These are phyloP conservation scores for Aspergillus avenaceus DNA, from an alignment of 495 filamentous ascomycete species.

Conservation along the genomic window DNA sequence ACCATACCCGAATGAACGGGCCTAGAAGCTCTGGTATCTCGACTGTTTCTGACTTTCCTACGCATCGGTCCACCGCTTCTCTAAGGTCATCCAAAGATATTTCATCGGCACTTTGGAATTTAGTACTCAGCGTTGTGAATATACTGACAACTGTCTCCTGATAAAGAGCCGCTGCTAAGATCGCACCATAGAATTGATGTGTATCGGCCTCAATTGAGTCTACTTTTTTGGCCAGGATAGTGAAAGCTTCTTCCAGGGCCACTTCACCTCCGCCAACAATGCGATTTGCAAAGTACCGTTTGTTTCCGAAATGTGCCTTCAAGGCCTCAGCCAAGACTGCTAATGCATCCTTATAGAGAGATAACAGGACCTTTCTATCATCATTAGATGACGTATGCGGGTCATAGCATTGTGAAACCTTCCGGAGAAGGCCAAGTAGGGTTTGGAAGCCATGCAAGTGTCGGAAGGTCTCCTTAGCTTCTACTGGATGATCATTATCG, in stretches of 20 bases:
- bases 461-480: constrained; percentile 75
- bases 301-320: constrained; percentile 78
- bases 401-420: constrained; percentile 69
- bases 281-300: constrained; percentile 73
- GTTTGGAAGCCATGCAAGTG: constrained; percentile 75
- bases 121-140: constrained; percentile 30
- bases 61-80: constrained; percentile 27
- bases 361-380: constrained; percentile 60
- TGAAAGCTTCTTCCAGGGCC: constrained; percentile 66
- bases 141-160: constrained; percentile 60
- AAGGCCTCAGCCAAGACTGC: constrained; percentile 71
- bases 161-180: constrained; percentile 79
- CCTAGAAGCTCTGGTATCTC: constrained; percentile 40
- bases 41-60: constrained; percentile 38
- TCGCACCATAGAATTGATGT: constrained; percentile 75
- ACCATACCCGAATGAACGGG: constrained; percentile 39
- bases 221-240: constrained; percentile 54
- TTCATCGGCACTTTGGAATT: constrained; percentile 15
- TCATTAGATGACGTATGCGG: constrained; percentile 43
- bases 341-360: constrained; percentile 66
- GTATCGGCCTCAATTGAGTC: constrained; percentile 50
- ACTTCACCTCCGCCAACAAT: constrained; percentile 73
- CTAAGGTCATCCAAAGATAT: constrained; percentile 20
- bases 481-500: constrained; percentile 40
- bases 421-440: constrained; percentile 62